Percentiles rank a stretch among this genome's conserved stretches.
phyloP scores from a whole-genome alignment of 352 stramenopile species.

The Aphanomyces invadans region DNA sequence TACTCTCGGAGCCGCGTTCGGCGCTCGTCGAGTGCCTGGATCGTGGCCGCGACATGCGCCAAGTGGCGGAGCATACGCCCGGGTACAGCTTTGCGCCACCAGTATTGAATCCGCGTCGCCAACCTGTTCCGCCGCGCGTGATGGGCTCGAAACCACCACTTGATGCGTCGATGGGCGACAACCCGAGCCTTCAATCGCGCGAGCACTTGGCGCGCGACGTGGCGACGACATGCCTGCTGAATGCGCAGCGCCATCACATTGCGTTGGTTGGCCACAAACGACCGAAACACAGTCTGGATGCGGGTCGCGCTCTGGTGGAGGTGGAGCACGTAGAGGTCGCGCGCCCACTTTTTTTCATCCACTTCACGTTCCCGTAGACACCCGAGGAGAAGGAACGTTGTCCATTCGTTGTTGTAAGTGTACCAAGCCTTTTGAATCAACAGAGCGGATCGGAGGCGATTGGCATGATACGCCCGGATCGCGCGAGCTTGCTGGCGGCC shows the following conservation, averaged over 20 bases:
- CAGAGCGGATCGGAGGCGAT: constrained; percentile 53
- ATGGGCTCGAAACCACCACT: constrained; percentile 64
- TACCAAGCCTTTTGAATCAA: constrained; percentile 76
- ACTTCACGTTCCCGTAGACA: constrained; percentile 61
- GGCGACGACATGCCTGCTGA: constrained; percentile 42
- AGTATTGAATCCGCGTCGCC: constrained; percentile 56
- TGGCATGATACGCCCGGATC: constrained; percentile 29
- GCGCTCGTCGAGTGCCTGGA: constrained; percentile 20
- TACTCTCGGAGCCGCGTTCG: constrained; percentile 29
- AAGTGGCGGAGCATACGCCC: constrained; percentile 45
- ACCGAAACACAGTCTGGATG: constrained; percentile 39
- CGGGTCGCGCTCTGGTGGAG: constrained; percentile 35
- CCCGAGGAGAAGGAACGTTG: constrained; percentile 70
- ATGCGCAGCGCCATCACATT: constrained; percentile 34
- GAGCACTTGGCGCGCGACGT: constrained; percentile 29
- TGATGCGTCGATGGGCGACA: constrained; percentile 61
- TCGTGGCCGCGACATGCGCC: constrained; percentile 23
- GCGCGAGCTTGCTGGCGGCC: constrained; percentile 31
- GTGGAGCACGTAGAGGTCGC: constrained; percentile 37
- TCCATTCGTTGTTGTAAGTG: constrained; percentile 72
- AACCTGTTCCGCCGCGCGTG: constrained; percentile 35
- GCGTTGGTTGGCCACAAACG: constrained; percentile 29
- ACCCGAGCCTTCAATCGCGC: constrained; percentile 31
- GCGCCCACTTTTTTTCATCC: constrained; percentile 48
- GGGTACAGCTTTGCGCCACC: constrained; percentile 50